Evolutionary conservation across 352 stramenopile species (phyloP), one percentile per base, ranked within the genome.

Genomic region (Poterioochromonas sp.): DNA sequence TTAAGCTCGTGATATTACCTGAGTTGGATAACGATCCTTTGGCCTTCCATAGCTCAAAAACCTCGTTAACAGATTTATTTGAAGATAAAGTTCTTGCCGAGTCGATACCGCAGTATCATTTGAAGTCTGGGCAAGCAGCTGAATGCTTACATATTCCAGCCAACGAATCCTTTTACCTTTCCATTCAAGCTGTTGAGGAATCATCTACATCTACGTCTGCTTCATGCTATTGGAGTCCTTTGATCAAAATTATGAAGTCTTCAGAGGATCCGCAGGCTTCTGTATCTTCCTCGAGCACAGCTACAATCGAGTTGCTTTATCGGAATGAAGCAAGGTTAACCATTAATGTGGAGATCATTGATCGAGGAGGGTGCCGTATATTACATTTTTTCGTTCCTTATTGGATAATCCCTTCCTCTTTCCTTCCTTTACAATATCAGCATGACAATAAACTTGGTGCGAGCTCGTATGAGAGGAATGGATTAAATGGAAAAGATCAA

Each of bases 391-490:
- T 39, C 32, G 12, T 29, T 8, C 71, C 71, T 18, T 78, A 39
- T 44, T 78, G 71, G 71, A 40, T 78, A 8, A 35, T 65, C 5
- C 11, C 49, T 26, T 34, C 32, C 34, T 78, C 71, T 34, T 63
- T 65, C 47, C 51, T 68, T 32, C 41, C 41, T 18, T 39, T 78
- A 39, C 71, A 78, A 18, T 78, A 49, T 29, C 71, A 78, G 29
- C 71, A 78, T 39, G 43, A 78, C n/a, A 41, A n/a, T 12, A 34
- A 44, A n/a, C n/a, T n/a, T n/a, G n/a, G n/a, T n/a, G n/a, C n/a
- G n/a, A 41, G 35, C 29, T 40, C 32, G 1, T 1, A 35, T 18
- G 41, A 12, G 15, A 20, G 0, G 11, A 37, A 8, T 26, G 5
- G 1, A 26, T 29, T 78, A 8, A 78, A 78, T 69, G 71, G 71